Conservation (phyloP, 2,329 filamentous ascomycete genomes). For the Exophiala sp. region DNA sequence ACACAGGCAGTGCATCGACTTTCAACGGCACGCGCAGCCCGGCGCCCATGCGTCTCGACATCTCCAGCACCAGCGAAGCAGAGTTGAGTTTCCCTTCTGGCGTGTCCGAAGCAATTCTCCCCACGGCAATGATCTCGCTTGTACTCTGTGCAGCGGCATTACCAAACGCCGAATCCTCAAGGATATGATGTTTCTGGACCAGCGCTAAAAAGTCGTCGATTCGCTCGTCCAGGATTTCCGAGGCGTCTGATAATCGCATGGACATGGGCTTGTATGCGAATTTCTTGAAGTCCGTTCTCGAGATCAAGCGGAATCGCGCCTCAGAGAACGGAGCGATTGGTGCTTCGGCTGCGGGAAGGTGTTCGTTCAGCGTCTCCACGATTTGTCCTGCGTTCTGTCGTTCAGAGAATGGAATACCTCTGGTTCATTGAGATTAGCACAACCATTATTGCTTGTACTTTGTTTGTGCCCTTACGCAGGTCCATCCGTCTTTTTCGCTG, state of each 20-base stretch:
- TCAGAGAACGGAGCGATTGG: constrained; percentile 70
- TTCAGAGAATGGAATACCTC: constrained; percentile 66
- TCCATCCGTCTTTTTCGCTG: constrained; percentile 11
- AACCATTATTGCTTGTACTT: background rate
- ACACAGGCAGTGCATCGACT: constrained; percentile 63
- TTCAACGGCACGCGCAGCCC: constrained; percentile 78
- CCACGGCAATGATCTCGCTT: constrained; percentile 82
- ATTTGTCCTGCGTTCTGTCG: constrained; percentile 76
- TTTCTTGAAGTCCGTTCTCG: constrained; percentile 85
- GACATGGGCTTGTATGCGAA: constrained; percentile 87
- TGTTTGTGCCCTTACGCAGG: constrained; percentile 6
- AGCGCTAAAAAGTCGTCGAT: constrained; percentile 84
- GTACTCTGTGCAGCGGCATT: constrained; percentile 83
- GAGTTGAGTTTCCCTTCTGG: constrained; percentile 81
- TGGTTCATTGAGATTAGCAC: constrained; percentile 28
- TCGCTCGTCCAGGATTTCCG: constrained; percentile 88
- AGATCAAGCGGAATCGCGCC: constrained; percentile 76
- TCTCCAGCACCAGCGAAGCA: constrained; percentile 83
- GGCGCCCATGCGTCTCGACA: constrained; percentile 76
- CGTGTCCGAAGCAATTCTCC: constrained; percentile 84
- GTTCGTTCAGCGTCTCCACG: constrained; percentile 76
- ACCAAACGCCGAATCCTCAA: constrained; percentile 79
- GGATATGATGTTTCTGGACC: constrained; percentile 67
- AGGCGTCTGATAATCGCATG: constrained; percentile 90
- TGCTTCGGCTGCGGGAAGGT: constrained; percentile 64